Conservation (phyloP, 106 monocot species). For the Allium sativum region DNA sequence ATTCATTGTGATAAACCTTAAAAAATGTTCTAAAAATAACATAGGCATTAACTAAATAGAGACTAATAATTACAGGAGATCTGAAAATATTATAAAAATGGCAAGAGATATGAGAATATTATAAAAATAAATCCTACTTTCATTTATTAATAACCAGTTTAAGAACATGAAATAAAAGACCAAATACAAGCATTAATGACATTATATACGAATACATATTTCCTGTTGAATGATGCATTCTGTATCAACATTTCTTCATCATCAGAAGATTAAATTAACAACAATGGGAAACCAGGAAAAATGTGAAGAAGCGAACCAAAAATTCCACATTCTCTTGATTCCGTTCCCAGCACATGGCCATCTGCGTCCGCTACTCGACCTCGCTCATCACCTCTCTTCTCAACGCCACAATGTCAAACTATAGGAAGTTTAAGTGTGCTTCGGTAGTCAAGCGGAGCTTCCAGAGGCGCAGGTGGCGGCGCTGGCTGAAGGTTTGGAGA, state of each 20-base stretch:
- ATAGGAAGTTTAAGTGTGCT: slow-evolving; percentile 39
- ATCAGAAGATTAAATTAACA: background rate
- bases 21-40: too few relatives aligned
- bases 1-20: too few relatives aligned
- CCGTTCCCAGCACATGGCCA: slow-evolving; percentile 66
- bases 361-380: slow-evolving; percentile 23
- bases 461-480: background rate
- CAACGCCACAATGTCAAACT: background rate
- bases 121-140: too few relatives aligned
- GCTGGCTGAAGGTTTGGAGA: slow-evolving; percentile 16
- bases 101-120: too few relatives aligned
- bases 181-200: too few relatives aligned
- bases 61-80: too few relatives aligned
- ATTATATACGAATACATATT: too few relatives aligned
- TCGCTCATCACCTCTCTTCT: background rate
- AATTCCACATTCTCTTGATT: slow-evolving; percentile 35
- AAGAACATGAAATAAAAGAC: too few relatives aligned
- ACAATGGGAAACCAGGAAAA: background rate
- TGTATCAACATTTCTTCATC: background rate
- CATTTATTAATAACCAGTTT: too few relatives aligned
- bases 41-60: too few relatives aligned
- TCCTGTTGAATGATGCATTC: too few relatives aligned
- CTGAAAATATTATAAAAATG: too few relatives aligned
- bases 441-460: slow-evolving; percentile 25
- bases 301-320: background rate